Conservation (phyloP, 2,329 filamentous ascomycete species). For the Aspergillus proliferans region DNA sequence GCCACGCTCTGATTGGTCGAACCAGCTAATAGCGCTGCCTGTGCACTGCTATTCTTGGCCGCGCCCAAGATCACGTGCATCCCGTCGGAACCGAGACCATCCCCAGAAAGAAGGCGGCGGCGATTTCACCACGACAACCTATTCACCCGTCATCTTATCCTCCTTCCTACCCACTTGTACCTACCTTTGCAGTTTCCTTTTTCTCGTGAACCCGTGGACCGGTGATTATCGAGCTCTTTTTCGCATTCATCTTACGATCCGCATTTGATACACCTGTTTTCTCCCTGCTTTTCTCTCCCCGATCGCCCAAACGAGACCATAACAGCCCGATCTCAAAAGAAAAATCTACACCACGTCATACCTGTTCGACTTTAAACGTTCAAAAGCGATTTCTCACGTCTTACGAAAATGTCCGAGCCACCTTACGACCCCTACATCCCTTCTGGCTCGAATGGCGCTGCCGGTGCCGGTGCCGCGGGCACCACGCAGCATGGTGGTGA, state of each 20-base stretch:
- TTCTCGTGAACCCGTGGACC: not conserved
- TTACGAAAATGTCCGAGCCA: constrained; percentile 50
- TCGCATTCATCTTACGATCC: not conserved
- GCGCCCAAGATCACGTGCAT: constrained; percentile 16
- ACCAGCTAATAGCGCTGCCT: constrained; percentile 13
- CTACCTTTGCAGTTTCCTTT: constrained; percentile 1
- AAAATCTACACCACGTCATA: not conserved
- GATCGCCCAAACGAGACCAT: not conserved
- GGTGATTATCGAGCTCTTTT: not conserved
- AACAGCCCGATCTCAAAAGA: not conserved
- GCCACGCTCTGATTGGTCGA: constrained; percentile 1
- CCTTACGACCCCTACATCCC: constrained; percentile 90
- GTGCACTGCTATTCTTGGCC: constrained; percentile 7
- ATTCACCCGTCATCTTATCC: constrained; percentile 4
- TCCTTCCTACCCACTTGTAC: constrained; percentile 4
- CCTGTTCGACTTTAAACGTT: not conserved
- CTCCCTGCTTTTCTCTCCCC: not conserved
- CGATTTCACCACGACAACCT: constrained; percentile 15
- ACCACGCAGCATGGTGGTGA: constrained; percentile 49
- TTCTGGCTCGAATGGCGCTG: constrained; percentile 49
- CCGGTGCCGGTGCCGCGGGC: constrained; percentile 44
- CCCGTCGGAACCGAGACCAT: constrained; percentile 21
- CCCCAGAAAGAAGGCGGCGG: constrained; percentile 19
- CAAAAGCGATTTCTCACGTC: not conserved
- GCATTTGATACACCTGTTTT: not conserved